Evolutionary conservation across 768 basidiomycete species (phyloP), one percentile per base, ranked within the genome.

Genomic region (Tephrocybe sp.): DNA sequence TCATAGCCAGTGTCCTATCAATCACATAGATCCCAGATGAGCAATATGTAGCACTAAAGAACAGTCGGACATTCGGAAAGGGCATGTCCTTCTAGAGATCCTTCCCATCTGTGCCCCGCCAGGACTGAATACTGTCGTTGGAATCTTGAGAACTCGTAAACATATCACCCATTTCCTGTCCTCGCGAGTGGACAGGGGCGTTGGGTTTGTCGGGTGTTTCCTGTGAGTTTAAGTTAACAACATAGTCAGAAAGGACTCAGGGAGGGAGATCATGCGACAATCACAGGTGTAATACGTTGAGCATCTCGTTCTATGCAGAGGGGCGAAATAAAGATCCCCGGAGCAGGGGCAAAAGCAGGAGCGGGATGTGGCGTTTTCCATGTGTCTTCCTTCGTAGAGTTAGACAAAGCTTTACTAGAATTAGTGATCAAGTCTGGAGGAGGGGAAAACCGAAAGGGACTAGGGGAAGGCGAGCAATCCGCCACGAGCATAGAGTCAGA

Each of bases 101-200:
- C 12, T 27, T 7, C 5, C 40, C 47, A 53, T 49, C 50, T 27
- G 19, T 44, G 27, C 63, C 60, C 25, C 55, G 55, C 72, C 71
- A 75, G 36, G 72, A 74, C 55, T 71, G 60, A 37, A 74, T 74
- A 31, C 69, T 66, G 52, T 75, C 73, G 21, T 62, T 49, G 24
- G 71, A 73, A 15, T 18, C 28, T 53, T 64, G 65, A 31, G 62
- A 61, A 51, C 31, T 44, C 18, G 41, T 7, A 16, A 31, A 27
- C 35, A 19, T 19, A 16, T 28, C 12, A 35, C 12, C 19, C 9
- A 15, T 18, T 31, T 48, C 43, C 27, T 37, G 16, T 16, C 47
- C 25, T 28, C 25, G n/a, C n/a, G n/a, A n/a, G n/a, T n/a, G 25
- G 21, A 21, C 13, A 11, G 30, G 13, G 4, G 18, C 9, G 31